Evolutionary conservation across 2,329 filamentous ascomycete genomes (phyloP).

Genomic region (Colletotrichum orchidophilum): DNA sequence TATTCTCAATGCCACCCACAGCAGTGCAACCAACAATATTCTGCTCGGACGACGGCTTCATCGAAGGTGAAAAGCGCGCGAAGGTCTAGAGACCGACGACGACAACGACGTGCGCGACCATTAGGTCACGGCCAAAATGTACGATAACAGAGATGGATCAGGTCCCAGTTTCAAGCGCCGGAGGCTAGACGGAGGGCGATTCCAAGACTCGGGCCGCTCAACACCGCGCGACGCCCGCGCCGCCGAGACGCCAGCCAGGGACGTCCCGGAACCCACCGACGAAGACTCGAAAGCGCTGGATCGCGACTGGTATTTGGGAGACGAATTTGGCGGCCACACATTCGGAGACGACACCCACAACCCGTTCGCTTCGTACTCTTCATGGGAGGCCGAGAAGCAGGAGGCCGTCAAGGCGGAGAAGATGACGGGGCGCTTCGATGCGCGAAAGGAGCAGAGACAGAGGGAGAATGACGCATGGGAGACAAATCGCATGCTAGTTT

Average conservation of each 20-base stretch:
- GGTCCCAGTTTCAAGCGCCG: slow-evolving; percentile 69
- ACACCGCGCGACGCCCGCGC: slow-evolving; percentile 54
- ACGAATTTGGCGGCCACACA: slow-evolving; percentile 82
- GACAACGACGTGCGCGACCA: background rate
- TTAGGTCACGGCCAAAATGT: slow-evolving; percentile 36
- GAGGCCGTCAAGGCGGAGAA: slow-evolving; percentile 82
- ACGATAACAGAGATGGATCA: slow-evolving; percentile 42
- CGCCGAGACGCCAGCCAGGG: slow-evolving; percentile 49
- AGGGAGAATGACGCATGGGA: slow-evolving; percentile 98
- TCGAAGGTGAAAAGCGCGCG: background rate
- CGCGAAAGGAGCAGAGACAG: slow-evolving; percentile 83
- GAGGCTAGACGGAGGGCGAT: slow-evolving; percentile 63
- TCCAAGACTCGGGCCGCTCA: slow-evolving; percentile 42
- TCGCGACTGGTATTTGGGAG: slow-evolving; percentile 91
- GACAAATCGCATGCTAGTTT: slow-evolving; percentile 97
- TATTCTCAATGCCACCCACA: background rate
- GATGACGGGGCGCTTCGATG: slow-evolving; percentile 75
- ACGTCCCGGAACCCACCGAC: slow-evolving; percentile 70
- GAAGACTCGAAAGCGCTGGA: slow-evolving; percentile 82
- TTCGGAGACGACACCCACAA: slow-evolving; percentile 95
- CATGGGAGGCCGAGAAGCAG: slow-evolving; percentile 76
- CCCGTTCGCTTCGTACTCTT: slow-evolving; percentile 81
- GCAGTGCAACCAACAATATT: background rate
- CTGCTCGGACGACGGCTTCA: background rate
- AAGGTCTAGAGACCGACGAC: background rate